Conservation (phyloP, 2,329 filamentous ascomycete genomes). For the Aureobasidium sp. region DNA sequence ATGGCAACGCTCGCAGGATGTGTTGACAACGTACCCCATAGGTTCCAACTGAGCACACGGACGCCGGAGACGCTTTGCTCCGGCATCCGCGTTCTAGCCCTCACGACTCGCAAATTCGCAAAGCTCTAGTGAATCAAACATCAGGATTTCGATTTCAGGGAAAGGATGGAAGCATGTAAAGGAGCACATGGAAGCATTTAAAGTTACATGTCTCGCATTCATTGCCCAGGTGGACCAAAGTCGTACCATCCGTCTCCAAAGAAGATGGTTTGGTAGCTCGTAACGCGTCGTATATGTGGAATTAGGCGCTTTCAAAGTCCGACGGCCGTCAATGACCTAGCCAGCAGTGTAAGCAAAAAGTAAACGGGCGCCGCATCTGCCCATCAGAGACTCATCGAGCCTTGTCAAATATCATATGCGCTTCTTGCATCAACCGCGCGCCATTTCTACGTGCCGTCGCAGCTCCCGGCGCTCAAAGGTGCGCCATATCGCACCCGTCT, state of each 20-base stretch:
- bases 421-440: not conserved
- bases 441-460: not conserved
- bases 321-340: not conserved
- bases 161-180: not conserved
- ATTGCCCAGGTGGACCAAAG: not conserved
- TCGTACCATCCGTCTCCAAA: not conserved
- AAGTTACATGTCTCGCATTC: not conserved
- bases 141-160: not conserved
- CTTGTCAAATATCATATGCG: not conserved
- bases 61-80: not conserved
- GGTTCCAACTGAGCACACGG: not conserved
- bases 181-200: not conserved
- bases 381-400: not conserved
- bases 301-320: not conserved
- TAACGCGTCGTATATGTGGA: not conserved
- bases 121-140: not conserved
- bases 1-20: not conserved
- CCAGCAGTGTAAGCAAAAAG: constrained; percentile 1
- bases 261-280: not conserved
- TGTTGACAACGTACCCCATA: not conserved
- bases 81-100: not conserved
- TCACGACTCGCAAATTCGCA: not conserved
- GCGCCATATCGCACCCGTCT: not conserved
- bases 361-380: constrained; percentile 1
- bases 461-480: not conserved